A percentile compares a stretch with the other conserved stretches of the same genome.
Evolutionary conservation across 1,284 basidiomycete genomes (phyloP).

Genomic region (Cryptococcus floricola): DNA sequence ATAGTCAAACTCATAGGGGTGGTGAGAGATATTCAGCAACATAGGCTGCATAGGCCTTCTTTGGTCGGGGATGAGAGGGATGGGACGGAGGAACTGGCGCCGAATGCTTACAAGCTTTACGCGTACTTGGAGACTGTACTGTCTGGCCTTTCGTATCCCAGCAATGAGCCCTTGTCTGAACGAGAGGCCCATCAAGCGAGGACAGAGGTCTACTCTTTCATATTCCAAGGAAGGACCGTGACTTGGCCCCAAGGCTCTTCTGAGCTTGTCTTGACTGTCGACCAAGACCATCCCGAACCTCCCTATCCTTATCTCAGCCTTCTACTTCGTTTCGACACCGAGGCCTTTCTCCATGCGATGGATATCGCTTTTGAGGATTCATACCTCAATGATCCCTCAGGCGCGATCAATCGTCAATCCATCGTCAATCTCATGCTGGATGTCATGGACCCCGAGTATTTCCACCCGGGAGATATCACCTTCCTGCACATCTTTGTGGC

Average conservation of each 20-base stretch:
- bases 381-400: constrained; percentile 75
- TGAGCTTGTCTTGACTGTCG: constrained; percentile 52
- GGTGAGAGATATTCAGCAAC: constrained; percentile 64
- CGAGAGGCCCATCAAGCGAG: constrained; percentile 66
- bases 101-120: constrained; percentile 87
- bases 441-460: constrained; percentile 51
- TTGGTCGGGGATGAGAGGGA: constrained; percentile 54
- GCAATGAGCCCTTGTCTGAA: constrained; percentile 64
- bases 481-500: constrained; percentile 95
- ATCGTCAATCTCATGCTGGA: constrained; percentile 84
- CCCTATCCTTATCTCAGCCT: constrained; percentile 85
- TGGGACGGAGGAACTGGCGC: constrained; percentile 50
- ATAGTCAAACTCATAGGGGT: constrained; percentile 77
- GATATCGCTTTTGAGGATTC: constrained; percentile 93
- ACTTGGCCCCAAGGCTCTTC: constrained; percentile 83
- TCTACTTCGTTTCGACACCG: constrained; percentile 83
- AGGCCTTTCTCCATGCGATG: constrained; percentile 88
- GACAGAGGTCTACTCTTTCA: constrained; percentile 67
- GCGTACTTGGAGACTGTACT: constrained; percentile 83
- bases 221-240: constrained; percentile 77
- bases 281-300: constrained; percentile 53
- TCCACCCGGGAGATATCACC: constrained; percentile 64
- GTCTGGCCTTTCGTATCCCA: constrained; percentile 84
- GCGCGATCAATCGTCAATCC: constrained; percentile 64
- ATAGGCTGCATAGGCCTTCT: constrained; percentile 42